A percentile compares a stretch with the other conserved stretches of the same genome.
These are phyloP conservation scores for Rhizopogon hawkerae DNA, from an alignment of 1,284 basidiomycete genomes.

Conservation along the genomic window DNA sequence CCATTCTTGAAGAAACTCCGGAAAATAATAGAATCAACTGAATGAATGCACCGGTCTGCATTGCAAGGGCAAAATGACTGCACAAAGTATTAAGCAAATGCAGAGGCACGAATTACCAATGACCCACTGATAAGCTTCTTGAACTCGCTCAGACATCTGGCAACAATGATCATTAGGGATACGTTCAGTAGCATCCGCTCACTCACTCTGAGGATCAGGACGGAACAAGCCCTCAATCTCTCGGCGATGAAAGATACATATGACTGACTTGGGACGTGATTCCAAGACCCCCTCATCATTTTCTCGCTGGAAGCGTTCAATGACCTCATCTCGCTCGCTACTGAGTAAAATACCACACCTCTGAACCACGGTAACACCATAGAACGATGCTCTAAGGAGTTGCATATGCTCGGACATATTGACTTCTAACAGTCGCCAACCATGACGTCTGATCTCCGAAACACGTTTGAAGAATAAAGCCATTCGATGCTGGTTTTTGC, in stretches of 20 bases:
- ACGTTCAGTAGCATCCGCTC: background rate
- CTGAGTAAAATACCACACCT: constrained; percentile 33
- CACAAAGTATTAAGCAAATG: constrained; percentile 6
- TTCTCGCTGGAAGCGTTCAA: constrained; percentile 32
- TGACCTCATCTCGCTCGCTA: background rate
- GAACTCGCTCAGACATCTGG: constrained; percentile 44
- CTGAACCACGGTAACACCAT: constrained; percentile 32
- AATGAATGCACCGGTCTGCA: constrained; percentile 66
- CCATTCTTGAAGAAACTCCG: constrained; percentile 53
- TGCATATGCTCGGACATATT: constrained; percentile 38
- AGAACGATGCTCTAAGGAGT: constrained; percentile 49
- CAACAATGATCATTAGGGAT: constrained; percentile 4
- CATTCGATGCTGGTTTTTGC: constrained; percentile 68
- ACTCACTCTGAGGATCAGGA: constrained; percentile 41
- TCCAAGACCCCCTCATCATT: constrained; percentile 52
- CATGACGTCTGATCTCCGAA: constrained; percentile 51
- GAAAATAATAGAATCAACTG: constrained; percentile 53
- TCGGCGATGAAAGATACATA: constrained; percentile 29
- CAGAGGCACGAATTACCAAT: background rate
- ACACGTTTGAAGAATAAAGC: constrained; percentile 66
- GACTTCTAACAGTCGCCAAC: constrained; percentile 38
- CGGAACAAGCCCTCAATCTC: constrained; percentile 27
- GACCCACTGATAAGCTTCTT: constrained; percentile 42
- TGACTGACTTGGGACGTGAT: constrained; percentile 37
- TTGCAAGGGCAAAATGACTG: constrained; percentile 53